A percentile compares a stretch with the other conserved stretches of the same genome.
These are phyloP conservation scores for Cladosporium oxysporum DNA, from an alignment of 2,329 filamentous ascomycete genomes.

Conservation along the genomic window DNA sequence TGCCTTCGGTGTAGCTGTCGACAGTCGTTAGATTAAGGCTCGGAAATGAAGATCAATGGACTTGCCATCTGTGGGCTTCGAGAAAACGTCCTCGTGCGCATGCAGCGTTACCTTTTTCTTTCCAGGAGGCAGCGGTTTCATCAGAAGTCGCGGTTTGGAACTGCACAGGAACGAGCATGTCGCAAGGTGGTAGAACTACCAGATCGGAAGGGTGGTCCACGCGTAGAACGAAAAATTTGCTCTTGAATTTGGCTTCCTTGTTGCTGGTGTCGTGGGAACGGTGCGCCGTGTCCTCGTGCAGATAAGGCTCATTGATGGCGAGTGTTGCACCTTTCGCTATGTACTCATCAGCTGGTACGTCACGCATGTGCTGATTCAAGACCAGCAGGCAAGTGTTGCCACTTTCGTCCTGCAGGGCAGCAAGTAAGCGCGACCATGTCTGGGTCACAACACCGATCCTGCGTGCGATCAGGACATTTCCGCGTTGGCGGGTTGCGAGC, in stretches of 20 bases:
- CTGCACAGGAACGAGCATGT: slow-evolving; percentile 9
- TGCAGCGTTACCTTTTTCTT: slow-evolving; percentile 27
- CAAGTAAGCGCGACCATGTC: background rate
- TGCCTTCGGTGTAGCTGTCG: background rate
- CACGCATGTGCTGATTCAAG: background rate
- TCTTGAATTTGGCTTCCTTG: background rate
- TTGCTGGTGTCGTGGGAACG: background rate
- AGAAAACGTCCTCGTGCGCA: background rate
- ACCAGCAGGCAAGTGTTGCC: background rate
- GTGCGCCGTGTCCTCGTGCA: slow-evolving; percentile 19
- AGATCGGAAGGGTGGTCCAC: slow-evolving; percentile 35
- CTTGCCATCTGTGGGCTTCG: background rate
- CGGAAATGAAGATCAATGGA: background rate
- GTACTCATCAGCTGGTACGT: slow-evolving; percentile 10
- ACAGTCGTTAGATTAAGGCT: background rate
- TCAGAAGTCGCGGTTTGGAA: background rate
- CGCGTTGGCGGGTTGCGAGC: background rate
- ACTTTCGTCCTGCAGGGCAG: background rate
- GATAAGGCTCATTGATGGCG: slow-evolving; percentile 35
- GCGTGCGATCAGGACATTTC: background rate
- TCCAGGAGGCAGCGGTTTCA: slow-evolving; percentile 19
- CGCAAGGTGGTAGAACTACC: slow-evolving; percentile 20
- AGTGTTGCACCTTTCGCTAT: slow-evolving; percentile 24
- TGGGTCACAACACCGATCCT: background rate
- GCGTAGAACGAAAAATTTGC: slow-evolving; percentile 24